These are phyloP conservation scores for Triticum dicoccoides DNA, from an alignment of 176 grass and related monocot species.

Conservation along the genomic window DNA sequence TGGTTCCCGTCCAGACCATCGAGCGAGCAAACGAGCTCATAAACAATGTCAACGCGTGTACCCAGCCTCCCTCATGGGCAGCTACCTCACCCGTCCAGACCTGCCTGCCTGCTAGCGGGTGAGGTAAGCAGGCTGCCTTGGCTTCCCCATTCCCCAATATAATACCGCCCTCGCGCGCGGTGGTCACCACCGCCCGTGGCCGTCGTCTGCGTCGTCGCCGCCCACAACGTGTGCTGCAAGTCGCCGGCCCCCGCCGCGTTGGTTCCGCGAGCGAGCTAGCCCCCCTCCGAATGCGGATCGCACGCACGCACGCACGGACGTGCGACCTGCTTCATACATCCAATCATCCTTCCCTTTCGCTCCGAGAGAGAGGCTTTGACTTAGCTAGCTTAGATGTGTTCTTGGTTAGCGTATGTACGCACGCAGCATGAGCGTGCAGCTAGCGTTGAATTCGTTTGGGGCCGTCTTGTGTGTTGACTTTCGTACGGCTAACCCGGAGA, in stretches of 20 bases:
- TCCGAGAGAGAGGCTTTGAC: not conserved
- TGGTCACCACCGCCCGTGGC: not conserved
- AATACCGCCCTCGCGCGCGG: not conserved
- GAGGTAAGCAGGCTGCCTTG: slow-evolving; percentile 16
- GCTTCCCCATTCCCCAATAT: not conserved
- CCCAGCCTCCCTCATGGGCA: slow-evolving; percentile 12
- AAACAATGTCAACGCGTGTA: slow-evolving; percentile 43
- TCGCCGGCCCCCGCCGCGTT: slow-evolving; percentile 18
- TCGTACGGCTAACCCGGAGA: not conserved
- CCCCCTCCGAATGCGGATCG: not conserved
- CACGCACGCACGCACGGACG: not conserved
- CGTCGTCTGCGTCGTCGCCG: not conserved
- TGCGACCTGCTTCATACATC: not conserved
- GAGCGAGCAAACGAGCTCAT: not conserved
- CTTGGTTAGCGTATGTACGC: slow-evolving; percentile 1
- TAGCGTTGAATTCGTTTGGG: not conserved
- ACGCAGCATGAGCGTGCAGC: not conserved
- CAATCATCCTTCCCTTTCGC: not conserved
- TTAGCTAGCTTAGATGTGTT: not conserved
- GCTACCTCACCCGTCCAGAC: too few relatives aligned
- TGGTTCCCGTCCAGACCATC: not conserved
- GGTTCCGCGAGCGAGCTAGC: not conserved
- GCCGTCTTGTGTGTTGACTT: not conserved
- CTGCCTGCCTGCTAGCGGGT: not conserved
- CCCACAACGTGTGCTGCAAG: slow-evolving; percentile 1